These are phyloP conservation scores for Moringa oleifera DNA, from an alignment of 345 rosid genomes.

Conservation along the genomic window DNA sequence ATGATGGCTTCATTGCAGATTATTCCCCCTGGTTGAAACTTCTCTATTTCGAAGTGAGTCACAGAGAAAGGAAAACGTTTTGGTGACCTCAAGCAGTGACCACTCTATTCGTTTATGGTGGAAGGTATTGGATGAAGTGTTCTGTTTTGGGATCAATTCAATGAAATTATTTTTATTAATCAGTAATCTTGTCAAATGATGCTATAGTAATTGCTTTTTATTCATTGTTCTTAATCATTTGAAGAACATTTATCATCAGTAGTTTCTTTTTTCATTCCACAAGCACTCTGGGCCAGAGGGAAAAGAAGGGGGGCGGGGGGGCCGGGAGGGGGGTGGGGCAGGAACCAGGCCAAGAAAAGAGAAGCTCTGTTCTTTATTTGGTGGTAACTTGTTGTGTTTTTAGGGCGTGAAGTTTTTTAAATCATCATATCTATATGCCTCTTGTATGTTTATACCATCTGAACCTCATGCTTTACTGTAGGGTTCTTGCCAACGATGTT, in stretches of 20 bases:
- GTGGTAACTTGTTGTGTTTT: no score
- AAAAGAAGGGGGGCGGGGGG: no score
- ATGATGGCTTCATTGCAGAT: slow-evolving; percentile 31
- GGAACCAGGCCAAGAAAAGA: no score
- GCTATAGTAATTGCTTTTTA: neutral
- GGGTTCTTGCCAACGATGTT: slow-evolving; percentile 53
- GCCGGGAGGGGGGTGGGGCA: no score
- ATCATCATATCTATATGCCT: no score
- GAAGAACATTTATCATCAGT: neutral
- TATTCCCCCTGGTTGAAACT: slow-evolving; percentile 40
- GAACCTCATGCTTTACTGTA: slow-evolving; percentile 15
- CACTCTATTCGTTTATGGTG: slow-evolving; percentile 65
- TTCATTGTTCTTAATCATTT: neutral
- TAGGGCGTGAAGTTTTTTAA: neutral
- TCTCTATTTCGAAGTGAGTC: slow-evolving; percentile 32
- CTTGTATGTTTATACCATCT: no score
- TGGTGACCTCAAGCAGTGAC: slow-evolving; percentile 57
- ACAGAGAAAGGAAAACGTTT: slow-evolving; percentile 37
- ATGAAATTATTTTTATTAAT: neutral
- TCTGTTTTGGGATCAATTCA: neutral
- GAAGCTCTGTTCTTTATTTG: no score
- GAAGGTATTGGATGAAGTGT: slow-evolving; percentile 44
- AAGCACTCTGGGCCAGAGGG: neutral
- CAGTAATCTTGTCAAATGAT: slow-evolving; percentile 1
- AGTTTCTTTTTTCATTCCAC: neutral